Conservation (phyloP, 768 basidiomycete genomes). For the Lentinula sp. region DNA sequence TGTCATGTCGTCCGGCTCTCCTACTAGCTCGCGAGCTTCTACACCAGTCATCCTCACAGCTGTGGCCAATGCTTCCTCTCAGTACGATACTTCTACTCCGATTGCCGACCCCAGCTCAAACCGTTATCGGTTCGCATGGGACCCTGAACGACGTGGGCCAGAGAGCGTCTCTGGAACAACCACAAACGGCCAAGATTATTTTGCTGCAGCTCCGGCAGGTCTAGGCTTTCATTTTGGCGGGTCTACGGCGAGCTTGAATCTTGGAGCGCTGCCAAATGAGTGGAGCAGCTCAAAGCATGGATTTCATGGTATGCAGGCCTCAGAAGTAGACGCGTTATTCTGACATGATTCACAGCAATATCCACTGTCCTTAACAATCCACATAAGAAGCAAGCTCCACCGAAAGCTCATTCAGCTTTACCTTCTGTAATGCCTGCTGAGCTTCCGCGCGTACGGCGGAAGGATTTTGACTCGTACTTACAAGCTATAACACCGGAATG, state of each 20-base stretch:
- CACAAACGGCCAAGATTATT: slow-evolving; percentile 61
- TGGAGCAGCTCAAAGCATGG: slow-evolving; percentile 84
- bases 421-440: slow-evolving; percentile 67
- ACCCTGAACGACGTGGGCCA: slow-evolving; percentile 54
- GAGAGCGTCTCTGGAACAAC: slow-evolving; percentile 70
- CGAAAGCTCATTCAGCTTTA: slow-evolving; percentile 79
- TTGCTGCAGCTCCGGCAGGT: slow-evolving; percentile 37
- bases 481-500: slow-evolving; percentile 67
- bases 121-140: slow-evolving; percentile 75
- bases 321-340: neutral
- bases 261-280: slow-evolving; percentile 47
- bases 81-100: neutral
- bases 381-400: slow-evolving; percentile 75
- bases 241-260: slow-evolving; percentile 41
- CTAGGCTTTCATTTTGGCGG: slow-evolving; percentile 44
- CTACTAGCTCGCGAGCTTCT: slow-evolving; percentile 1
- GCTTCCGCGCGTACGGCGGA: slow-evolving; percentile 73
- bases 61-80: neutral
- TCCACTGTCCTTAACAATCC: slow-evolving; percentile 93
- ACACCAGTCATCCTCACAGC: slow-evolving; percentile 5
- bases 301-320: slow-evolving; percentile 67
- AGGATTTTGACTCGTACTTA: slow-evolving; percentile 84
- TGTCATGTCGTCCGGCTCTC: slow-evolving; percentile 1
- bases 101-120: slow-evolving; percentile 31
- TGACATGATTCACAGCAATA: slow-evolving; percentile 52